Conservation (phyloP, 75 land plant species). For the Cunninghamia lanceolata region DNA sequence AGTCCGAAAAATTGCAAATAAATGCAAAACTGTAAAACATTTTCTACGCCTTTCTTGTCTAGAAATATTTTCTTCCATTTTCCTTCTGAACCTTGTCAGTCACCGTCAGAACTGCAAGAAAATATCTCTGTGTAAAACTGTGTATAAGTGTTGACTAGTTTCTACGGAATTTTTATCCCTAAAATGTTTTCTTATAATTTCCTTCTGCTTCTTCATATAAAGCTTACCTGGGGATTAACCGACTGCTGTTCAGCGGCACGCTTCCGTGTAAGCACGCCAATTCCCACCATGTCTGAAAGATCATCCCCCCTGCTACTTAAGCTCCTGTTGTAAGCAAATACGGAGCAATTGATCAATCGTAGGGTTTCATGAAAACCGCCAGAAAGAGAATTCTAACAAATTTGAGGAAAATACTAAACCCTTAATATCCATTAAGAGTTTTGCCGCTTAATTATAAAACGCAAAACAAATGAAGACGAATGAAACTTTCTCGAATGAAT, state of each 20-base stretch:
- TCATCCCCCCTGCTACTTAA: not conserved
- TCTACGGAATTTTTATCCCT: not conserved
- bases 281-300: not conserved
- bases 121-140: too few relatives aligned
- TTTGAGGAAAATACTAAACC: not conserved
- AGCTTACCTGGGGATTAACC: not conserved
- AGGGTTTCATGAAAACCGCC: not conserved
- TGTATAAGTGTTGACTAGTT: too few relatives aligned
- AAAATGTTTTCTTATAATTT: not conserved
- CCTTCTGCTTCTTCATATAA: not conserved
- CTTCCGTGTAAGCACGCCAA: not conserved
- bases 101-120: too few relatives aligned
- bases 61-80: too few relatives aligned
- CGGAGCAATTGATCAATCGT: not conserved
- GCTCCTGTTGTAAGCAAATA: not conserved
- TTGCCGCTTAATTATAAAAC: not conserved
- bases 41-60: not conserved
- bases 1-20: not conserved
- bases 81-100: too few relatives aligned
- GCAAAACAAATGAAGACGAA: not conserved
- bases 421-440: not conserved
- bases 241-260: not conserved
- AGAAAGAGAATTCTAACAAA: not conserved
- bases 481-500: not conserved
- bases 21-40: not conserved